Base-by-base conservation (phyloP, 768 basidiomycete genomes). In the Tylopilus vinaceipallidus region DNA sequence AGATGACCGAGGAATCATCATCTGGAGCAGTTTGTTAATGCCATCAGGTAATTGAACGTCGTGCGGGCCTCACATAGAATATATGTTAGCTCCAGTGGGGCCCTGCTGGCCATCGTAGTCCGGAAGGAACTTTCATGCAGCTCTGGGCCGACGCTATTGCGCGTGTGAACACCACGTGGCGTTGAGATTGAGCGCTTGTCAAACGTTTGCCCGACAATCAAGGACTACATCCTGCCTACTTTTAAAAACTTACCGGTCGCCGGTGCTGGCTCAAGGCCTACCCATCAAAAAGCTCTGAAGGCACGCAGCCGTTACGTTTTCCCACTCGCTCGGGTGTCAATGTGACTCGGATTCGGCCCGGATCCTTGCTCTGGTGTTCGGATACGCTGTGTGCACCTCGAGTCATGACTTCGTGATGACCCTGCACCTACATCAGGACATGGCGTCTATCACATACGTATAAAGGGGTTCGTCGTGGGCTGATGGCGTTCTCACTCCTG, bases 81-180 rank as follows among this genome's bases (percentile, higher is more conserved):
- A 62, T 86, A 82, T 2, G 85, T 86, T 17, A 86, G 72, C 56
- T 85, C 83, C 32, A 87, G 62, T 33, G 85, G 75, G 4, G 78
- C 66, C 41, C 68, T 69, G 37, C 43, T 22, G 29, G 55, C n/a
- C 54, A 61, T 47, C 23, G 30, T 17, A 6, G 26, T 24, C 23
- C 46, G 47, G 35, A 41, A 38, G 27, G 33, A 49, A 33, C 39
- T 35, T 41, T 9, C n/a, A 24, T 27, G 17, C 24, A 26, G 24
- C 41, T 16, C n/a, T n/a, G n/a, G n/a, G n/a, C n/a, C n/a, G n/a
- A 29, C 8, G 27, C 11, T 3, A 29, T 11, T 29, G 27, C 3
- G 8, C 27, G 27, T 29, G 27, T 29, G 27, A 29, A n/a, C 27
- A 29, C 27, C 37, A 23, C 37, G 37, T 19, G n/a, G 24, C 4